Conservation (phyloP, 2,329 filamentous ascomycete species). For the Shiraia bambusicola region DNA sequence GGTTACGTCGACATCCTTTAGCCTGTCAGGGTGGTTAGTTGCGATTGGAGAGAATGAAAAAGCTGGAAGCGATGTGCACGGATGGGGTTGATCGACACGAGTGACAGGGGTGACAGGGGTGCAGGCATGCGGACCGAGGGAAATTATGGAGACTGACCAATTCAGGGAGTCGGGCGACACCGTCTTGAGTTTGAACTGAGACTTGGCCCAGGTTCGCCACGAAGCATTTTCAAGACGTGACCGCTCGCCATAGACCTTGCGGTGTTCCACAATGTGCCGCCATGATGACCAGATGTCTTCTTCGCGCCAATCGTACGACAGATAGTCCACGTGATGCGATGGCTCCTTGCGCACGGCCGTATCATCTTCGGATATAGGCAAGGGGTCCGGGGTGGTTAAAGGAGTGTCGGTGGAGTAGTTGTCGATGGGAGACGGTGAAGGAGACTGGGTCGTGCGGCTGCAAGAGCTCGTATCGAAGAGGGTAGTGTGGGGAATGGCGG, state of each 20-base stretch:
- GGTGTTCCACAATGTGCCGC: constrained; percentile 84
- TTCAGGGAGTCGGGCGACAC: constrained; percentile 90
- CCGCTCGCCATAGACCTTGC: constrained; percentile 76
- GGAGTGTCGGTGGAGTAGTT: constrained; percentile 44
- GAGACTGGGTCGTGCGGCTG: constrained; percentile 44
- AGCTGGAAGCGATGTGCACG: constrained; percentile 21
- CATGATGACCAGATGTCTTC: constrained; percentile 98
- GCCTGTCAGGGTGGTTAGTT: constrained; percentile 58
- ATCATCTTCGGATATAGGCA: constrained; percentile 70
- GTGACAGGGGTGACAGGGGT: constrained; percentile 27
- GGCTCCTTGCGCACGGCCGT: constrained; percentile 72
- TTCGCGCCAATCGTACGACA: constrained; percentile 90
- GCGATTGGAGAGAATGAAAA: constrained; percentile 3
- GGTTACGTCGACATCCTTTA: constrained; percentile 95
- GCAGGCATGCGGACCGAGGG: constrained; percentile 21
- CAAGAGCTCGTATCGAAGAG: constrained; percentile 35
- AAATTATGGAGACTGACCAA: constrained; percentile 63
- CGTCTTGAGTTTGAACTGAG: constrained; percentile 82
- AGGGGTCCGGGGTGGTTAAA: constrained; percentile 59
- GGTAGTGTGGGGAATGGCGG: constrained; percentile 25
- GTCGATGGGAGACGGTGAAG: constrained; percentile 56
- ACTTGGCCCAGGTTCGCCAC: constrained; percentile 95
- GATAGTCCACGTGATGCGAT: constrained; percentile 89
- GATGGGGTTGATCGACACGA: constrained; percentile 32
- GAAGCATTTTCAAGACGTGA: constrained; percentile 90